These are phyloP conservation scores for Ganoderma multipileum DNA, from an alignment of 1,284 basidiomycete genomes.

Conservation along the genomic window DNA sequence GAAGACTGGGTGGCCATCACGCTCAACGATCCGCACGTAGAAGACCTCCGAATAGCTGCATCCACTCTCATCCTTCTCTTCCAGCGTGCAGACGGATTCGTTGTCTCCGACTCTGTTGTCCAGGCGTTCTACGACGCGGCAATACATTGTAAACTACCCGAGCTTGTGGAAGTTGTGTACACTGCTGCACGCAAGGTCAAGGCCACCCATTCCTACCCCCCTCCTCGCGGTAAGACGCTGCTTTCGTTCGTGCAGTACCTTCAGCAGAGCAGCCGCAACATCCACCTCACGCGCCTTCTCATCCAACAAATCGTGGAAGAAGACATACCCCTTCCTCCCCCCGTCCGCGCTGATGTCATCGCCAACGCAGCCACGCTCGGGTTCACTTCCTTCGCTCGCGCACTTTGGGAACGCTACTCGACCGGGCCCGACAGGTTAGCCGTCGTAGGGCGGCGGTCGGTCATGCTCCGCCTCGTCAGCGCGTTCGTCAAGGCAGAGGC, in stretches of 20 bases:
- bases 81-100: conserved; percentile 15
- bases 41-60: conserved; percentile 26
- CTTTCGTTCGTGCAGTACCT: conserved; percentile 60
- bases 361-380: conserved; percentile 51
- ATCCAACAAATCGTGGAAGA: conserved; percentile 54
- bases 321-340: conserved; percentile 47
- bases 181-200: conserved; percentile 42
- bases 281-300: conserved; percentile 49
- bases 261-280: conserved; percentile 44
- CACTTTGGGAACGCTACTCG: conserved; percentile 63
- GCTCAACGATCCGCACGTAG: conserved; percentile 26
- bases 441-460: conserved; percentile 52
- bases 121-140: conserved; percentile 39
- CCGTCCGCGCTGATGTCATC: conserved; percentile 56
- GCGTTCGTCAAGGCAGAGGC: conserved; percentile 48
- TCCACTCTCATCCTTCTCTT: conserved; percentile 26
- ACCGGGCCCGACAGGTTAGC: conserved; percentile 47
- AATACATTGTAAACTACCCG: conserved; percentile 16
- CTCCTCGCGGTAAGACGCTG: conserved; percentile 52
- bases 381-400: conserved; percentile 52
- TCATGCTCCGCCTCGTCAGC: conserved; percentile 64
- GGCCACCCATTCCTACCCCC: conserved; percentile 48
- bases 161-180: conserved; percentile 36
- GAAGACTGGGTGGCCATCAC: conserved; percentile 28
- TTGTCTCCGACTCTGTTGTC: conserved; percentile 31